Conservation (phyloP, 495 filamentous ascomycete genomes). For the Podospora comata region DNA sequence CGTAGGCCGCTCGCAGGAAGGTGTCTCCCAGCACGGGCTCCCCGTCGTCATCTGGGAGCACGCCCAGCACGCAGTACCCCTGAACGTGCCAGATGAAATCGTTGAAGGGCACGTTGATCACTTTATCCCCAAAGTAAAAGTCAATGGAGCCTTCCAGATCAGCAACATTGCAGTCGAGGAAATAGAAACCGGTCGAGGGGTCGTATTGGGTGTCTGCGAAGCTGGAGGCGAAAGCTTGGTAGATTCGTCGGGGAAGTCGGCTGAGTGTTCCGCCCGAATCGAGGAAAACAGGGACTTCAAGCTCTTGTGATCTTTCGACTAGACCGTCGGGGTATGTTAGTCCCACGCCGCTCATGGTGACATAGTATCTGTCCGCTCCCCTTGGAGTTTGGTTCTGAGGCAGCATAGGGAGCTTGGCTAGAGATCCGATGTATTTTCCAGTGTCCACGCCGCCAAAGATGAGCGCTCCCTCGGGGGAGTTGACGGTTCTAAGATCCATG, state of each 20-base stretch:
- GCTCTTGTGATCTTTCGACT: conserved; percentile 14
- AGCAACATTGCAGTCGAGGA: conserved; percentile 57
- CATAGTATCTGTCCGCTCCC: conserved; percentile 32
- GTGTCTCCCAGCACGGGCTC: conserved; percentile 34
- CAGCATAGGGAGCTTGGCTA: conserved; percentile 52
- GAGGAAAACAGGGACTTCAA: conserved; percentile 32
- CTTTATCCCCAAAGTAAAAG: conserved; percentile 52
- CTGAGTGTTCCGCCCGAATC: conserved; percentile 31
- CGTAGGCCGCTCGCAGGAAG: conserved; percentile 36
- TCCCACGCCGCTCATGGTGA: conserved; percentile 27
- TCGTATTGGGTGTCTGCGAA: conserved; percentile 29
- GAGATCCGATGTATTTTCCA: conserved; percentile 62
- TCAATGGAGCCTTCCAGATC: conserved; percentile 51
- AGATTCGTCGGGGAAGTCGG: conserved; percentile 28
- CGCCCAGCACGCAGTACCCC: conserved; percentile 31
- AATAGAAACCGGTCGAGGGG: conserved; percentile 42
- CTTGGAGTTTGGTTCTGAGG: conserved; percentile 27
- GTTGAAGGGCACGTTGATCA: conserved; percentile 58
- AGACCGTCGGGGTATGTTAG: conserved; percentile 28
- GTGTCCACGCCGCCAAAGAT: conserved; percentile 76
- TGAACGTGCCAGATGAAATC: conserved; percentile 55
- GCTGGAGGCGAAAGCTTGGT: conserved; percentile 24
- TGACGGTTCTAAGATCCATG: conserved; percentile 56
- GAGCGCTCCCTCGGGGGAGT: conserved; percentile 56
- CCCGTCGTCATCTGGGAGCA: conserved; percentile 17